Evolutionary conservation across 2,329 filamentous ascomycete species (phyloP).

Genomic region (Coniochaeta hoffmannii): DNA sequence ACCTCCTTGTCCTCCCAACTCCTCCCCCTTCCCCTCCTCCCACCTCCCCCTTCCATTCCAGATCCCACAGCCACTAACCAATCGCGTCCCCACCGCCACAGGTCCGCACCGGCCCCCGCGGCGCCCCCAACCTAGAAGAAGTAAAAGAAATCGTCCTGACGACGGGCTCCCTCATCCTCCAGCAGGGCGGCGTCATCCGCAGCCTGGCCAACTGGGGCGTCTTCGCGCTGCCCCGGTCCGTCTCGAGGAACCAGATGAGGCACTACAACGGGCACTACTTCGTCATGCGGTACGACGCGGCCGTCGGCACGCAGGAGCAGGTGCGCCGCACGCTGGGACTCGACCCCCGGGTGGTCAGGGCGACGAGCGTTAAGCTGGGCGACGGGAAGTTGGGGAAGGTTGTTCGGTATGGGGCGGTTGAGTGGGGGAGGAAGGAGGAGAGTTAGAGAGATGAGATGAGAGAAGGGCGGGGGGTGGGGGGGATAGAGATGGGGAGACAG

Average conservation of each 20-base stretch:
- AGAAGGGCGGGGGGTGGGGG: neutral
- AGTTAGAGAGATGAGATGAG: conserved; percentile 8
- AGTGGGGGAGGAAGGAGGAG: conserved; percentile 35
- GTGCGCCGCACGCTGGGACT: conserved; percentile 70
- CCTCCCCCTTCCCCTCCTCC: neutral
- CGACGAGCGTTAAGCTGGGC: conserved; percentile 81
- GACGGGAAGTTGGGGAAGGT: conserved; percentile 68
- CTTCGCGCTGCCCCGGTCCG: conserved; percentile 75
- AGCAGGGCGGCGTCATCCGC: conserved; percentile 79
- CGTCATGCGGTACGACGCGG: conserved; percentile 90
- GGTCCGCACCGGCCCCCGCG: conserved; percentile 70
- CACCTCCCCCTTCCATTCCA: too few species aligned
- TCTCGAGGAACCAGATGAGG: conserved; percentile 72
- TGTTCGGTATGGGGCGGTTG: conserved; percentile 39
- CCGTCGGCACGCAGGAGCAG: conserved; percentile 62
- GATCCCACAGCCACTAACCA: too few species aligned
- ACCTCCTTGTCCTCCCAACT: neutral
- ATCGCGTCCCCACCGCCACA: conserved; percentile 34
- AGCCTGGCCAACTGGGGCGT: conserved; percentile 93
- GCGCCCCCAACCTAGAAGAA: conserved; percentile 60
- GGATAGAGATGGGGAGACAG: neutral
- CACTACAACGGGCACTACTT: conserved; percentile 93
- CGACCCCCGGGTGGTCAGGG: conserved; percentile 85
- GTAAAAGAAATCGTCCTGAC: conserved; percentile 96
- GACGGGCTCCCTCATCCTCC: conserved; percentile 74